A percentile compares a stretch with the other conserved stretches of the same genome.
Conservation (phyloP, 177 flowering plant genomes). For the Telopea speciosissima region DNA sequence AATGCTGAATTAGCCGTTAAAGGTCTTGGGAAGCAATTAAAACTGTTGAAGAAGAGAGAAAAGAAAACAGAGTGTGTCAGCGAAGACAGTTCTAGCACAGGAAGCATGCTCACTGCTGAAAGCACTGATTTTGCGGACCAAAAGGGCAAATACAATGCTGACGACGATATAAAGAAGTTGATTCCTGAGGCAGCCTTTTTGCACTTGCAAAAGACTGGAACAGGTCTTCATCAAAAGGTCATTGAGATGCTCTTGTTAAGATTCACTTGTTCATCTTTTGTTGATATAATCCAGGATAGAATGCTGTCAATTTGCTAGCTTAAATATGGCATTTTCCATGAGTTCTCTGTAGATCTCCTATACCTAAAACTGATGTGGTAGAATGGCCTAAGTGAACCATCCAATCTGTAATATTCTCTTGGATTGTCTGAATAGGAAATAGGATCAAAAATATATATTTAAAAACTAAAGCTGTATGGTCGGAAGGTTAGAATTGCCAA, state of each 20-base stretch:
- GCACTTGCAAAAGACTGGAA: conserved; percentile 69
- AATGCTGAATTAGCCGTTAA: conserved; percentile 46
- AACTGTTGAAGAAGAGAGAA: conserved; percentile 67
- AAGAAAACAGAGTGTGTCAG: conserved; percentile 25
- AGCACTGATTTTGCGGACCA: conserved; percentile 18
- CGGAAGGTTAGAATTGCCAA: background rate
- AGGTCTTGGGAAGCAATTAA: conserved; percentile 86
- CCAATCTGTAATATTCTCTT: too few relatives aligned
- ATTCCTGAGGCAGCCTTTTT: conserved; percentile 60
- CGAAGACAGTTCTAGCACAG: conserved; percentile 15
- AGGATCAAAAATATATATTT: too few relatives aligned
- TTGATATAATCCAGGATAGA: background rate
- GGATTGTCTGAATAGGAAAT: too few relatives aligned
- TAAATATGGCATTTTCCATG: background rate
- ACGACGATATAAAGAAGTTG: conserved; percentile 36
- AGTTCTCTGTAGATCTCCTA: background rate
- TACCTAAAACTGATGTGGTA: background rate
- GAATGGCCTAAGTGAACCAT: background rate
- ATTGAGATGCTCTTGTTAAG: background rate
- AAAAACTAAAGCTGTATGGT: background rate
- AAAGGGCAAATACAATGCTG: conserved; percentile 25
- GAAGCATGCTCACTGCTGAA: conserved; percentile 13
- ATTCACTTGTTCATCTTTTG: background rate
- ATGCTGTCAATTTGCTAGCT: background rate
- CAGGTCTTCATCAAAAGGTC: conserved; percentile 85